phyloP scores from a whole-genome alignment of 345 rosid genomes.

The Melastoma malabathricum region DNA sequence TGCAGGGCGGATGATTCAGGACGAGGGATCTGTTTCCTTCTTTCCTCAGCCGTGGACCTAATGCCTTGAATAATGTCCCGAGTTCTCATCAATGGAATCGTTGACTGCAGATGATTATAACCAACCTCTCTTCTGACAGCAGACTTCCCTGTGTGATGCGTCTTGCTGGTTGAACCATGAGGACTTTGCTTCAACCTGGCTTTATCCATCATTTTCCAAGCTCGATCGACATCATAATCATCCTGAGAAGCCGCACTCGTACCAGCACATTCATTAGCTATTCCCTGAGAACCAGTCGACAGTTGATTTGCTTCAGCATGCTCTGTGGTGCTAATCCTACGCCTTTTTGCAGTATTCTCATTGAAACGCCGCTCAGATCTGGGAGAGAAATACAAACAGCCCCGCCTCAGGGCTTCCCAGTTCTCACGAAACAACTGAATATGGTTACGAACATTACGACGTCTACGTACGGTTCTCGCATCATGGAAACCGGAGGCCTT shows the following conservation, averaged over 20 bases:
- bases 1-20: no score
- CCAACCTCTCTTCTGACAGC: no score
- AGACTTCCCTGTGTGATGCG: no score
- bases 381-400: slow-evolving; percentile 30
- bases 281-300: slow-evolving; percentile 10
- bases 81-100: slow-evolving; percentile 9
- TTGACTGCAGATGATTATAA: slow-evolving; percentile 1
- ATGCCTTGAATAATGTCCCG: neutral
- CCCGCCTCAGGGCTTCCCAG: slow-evolving; percentile 33
- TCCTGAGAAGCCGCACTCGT: slow-evolving; percentile 2
- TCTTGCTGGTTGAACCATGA: slow-evolving; percentile 3
- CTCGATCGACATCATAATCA: slow-evolving; percentile 23
- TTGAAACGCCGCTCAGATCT: slow-evolving; percentile 9
- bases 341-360: slow-evolving; percentile 3
- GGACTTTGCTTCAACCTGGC: slow-evolving; percentile 26
- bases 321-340: neutral
- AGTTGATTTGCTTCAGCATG: slow-evolving; percentile 9
- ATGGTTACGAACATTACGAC: slow-evolving; percentile 29
- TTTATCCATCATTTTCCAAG: slow-evolving; percentile 52
- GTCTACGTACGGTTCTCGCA: slow-evolving; percentile 31
- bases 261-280: slow-evolving; percentile 5
- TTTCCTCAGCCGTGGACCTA: neutral
- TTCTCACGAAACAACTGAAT: slow-evolving; percentile 34
- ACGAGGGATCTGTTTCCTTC: no score
- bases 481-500: slow-evolving; percentile 6